Base-by-base conservation (phyloP, 768 basidiomycete species). In the Russula sp. region DNA sequence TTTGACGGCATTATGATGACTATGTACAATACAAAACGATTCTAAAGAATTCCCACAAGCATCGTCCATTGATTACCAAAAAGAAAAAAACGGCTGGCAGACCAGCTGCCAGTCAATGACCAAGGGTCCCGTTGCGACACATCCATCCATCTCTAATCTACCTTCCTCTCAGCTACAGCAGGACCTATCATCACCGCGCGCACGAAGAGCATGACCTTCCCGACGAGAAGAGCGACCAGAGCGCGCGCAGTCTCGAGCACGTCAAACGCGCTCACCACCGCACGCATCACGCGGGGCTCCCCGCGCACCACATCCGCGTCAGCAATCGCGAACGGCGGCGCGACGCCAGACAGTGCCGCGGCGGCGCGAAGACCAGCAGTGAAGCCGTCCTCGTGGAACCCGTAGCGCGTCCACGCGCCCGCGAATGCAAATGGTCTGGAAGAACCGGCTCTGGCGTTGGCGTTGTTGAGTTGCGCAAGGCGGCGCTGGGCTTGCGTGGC, bases 311-410 rank as follows among this genome's bases (percentile, higher is more conserved):
- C 29, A 18, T 58, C 56, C 36, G 38, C 47, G 34, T 41, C 43
- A 2, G 29, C 29, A 34, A 58, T 41, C 29, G 13, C 5, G n/a
- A 58, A 58, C 11, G 56, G 56, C 1, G 16, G 36, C 3, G 11
- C 7, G n/a, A 58, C 56, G 13, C 13, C 56, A 0, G 56, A 46
- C 18, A 57, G 46, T 16, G 38, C 36, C 5, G 36, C 36, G 1
- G 56, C 74, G 11, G 72, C 75, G 50, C 71, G 70, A 38, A 80
- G 67, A 8, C 78, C 79, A 1, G 76, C 73, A 2, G 79, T 73
- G 70, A 89, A 89, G 2, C 85, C 87, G 68, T 90, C 90, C 73
- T 90, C 88, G 73, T 92, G 88, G 77, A 91, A 90, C 18, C 88
- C 88, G 67, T 88, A 90, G 59, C 82, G 82, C 48, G 84, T 78